Percentiles rank a stretch among this genome's conserved stretches.
Conservation (phyloP, 495 filamentous ascomycete genomes). For the Lepraria neglecta region DNA sequence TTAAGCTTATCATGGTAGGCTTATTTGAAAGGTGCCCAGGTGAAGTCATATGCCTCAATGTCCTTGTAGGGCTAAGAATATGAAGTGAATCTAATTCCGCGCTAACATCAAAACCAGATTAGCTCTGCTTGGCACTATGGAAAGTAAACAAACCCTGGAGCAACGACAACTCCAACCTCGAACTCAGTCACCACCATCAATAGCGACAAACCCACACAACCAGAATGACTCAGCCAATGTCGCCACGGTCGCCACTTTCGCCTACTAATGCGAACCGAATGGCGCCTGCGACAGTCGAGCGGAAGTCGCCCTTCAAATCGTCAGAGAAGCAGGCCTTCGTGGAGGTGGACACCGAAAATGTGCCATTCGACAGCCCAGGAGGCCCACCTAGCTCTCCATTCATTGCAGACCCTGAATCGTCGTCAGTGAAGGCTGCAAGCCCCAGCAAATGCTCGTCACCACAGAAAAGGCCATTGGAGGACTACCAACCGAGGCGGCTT, state of each 20-base stretch:
- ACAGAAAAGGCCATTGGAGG: slow-evolving; percentile 10
- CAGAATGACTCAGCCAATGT: slow-evolving; percentile 42
- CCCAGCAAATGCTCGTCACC: slow-evolving; percentile 21
- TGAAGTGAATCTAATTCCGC: too few species aligned
- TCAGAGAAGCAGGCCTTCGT: slow-evolving; percentile 10
- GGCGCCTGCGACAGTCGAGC: slow-evolving; percentile 9
- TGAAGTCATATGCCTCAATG: too few species aligned
- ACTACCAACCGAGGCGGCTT: slow-evolving; percentile 9
- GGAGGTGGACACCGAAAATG: slow-evolving; percentile 23
- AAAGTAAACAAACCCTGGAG: slow-evolving; percentile 8
- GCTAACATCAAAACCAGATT: neutral
- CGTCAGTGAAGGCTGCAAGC: slow-evolving; percentile 12
- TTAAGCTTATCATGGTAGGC: too few species aligned
- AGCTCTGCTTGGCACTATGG: neutral
- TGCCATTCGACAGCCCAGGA: slow-evolving; percentile 17
- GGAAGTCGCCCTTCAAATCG: slow-evolving; percentile 9
- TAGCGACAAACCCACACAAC: neutral
- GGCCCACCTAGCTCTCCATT: slow-evolving; percentile 34
- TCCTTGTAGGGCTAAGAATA: too few species aligned
- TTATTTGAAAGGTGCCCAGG: too few species aligned
- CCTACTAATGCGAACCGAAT: slow-evolving; percentile 39
- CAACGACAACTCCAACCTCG: neutral
- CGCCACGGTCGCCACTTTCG: slow-evolving; percentile 43
- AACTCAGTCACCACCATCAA: neutral
- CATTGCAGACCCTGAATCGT: slow-evolving; percentile 24